A percentile compares a stretch with the other conserved stretches of the same genome.
These are phyloP conservation scores for Zizania palustris DNA, from an alignment of 202 grass and related monocot species.

Conservation along the genomic window DNA sequence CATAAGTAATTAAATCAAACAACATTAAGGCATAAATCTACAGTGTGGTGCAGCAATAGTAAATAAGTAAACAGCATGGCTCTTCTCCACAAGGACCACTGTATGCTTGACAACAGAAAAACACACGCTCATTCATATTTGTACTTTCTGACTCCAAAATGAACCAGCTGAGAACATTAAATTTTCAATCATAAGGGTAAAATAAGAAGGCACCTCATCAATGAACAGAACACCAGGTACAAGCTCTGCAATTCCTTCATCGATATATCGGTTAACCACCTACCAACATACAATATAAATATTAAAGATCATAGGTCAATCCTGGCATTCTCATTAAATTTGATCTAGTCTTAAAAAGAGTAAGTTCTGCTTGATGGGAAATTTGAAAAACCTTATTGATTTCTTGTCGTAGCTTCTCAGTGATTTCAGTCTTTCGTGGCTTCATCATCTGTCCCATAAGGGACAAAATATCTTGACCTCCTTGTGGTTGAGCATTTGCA, in stretches of 20 bases:
- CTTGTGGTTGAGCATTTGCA: conserved; percentile 97
- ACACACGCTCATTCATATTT: neutral
- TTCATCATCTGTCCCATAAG: conserved; percentile 99
- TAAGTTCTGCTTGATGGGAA: conserved; percentile 5
- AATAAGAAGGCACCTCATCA: conserved; percentile 71
- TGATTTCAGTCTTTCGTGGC: conserved; percentile 93
- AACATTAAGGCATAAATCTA: conserved; percentile 21
- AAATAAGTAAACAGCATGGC: conserved; percentile 1
- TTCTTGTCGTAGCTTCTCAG: conserved; percentile 89
- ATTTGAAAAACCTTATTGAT: conserved; percentile 82
- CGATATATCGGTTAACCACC: conserved; percentile 93
- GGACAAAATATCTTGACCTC: conserved; percentile 95
- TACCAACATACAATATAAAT: conserved; percentile 42
- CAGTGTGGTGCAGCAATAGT: conserved; percentile 8
- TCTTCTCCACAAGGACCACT: conserved; percentile 8
- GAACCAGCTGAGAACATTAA: neutral
- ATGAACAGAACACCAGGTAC: conserved; percentile 95
- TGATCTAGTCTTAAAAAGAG: neutral
- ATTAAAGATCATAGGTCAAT: conserved; percentile 12
- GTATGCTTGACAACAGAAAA: neutral
- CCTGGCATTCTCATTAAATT: conserved; percentile 2
- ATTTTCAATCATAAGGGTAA: conserved; percentile 31
- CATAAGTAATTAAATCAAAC: neutral
- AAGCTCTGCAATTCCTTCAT: conserved; percentile 97
- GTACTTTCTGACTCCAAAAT: neutral